phyloP scores from a whole-genome alignment of 805 yeast species.

The Candida insectorum region DNA sequence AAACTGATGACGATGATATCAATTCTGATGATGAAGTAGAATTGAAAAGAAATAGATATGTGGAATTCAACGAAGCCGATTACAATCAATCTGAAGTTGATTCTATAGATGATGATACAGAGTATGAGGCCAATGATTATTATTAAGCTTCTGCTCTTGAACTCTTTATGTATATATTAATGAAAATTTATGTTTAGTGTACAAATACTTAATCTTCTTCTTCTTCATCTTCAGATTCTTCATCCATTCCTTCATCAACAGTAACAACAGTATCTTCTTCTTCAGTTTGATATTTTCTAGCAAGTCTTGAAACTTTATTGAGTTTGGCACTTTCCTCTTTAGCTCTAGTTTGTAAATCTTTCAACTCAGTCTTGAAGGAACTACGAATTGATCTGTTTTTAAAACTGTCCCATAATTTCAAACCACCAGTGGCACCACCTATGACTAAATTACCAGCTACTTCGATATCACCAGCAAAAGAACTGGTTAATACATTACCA shows the following conservation, averaged over 20 bases:
- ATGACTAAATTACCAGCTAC: slow-evolving; percentile 78
- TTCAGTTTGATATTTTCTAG: slow-evolving; percentile 60
- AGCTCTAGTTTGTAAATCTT: slow-evolving; percentile 52
- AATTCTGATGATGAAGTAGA: slow-evolving; percentile 44
- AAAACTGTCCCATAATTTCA: slow-evolving; percentile 92
- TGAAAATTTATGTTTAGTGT: slow-evolving; percentile 5
- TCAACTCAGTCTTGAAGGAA: slow-evolving; percentile 60
- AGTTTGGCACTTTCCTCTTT: slow-evolving; percentile 49
- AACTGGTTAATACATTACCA: slow-evolving; percentile 81
- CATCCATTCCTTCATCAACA: slow-evolving; percentile 60
- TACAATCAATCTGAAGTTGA: slow-evolving; percentile 37
- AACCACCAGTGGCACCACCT: slow-evolving; percentile 82
- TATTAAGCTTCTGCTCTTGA: slow-evolving; percentile 19
- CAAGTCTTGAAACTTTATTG: slow-evolving; percentile 69
- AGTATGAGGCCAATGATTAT: slow-evolving; percentile 42
- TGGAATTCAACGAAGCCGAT: slow-evolving; percentile 45
- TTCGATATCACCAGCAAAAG: slow-evolving; percentile 85
- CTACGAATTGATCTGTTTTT: slow-evolving; percentile 75
- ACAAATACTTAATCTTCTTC: slow-evolving; percentile 11
- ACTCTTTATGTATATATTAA: slow-evolving; percentile 5
- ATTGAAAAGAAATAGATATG: slow-evolving; percentile 38
- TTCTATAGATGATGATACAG: slow-evolving; percentile 19
- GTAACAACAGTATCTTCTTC: slow-evolving; percentile 55
- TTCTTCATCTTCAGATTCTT: slow-evolving; percentile 32
- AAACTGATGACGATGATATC: slow-evolving; percentile 27